These are phyloP conservation scores for Salvia rosmarinus DNA, from an alignment of 257 asterid genomes.

Conservation along the genomic window DNA sequence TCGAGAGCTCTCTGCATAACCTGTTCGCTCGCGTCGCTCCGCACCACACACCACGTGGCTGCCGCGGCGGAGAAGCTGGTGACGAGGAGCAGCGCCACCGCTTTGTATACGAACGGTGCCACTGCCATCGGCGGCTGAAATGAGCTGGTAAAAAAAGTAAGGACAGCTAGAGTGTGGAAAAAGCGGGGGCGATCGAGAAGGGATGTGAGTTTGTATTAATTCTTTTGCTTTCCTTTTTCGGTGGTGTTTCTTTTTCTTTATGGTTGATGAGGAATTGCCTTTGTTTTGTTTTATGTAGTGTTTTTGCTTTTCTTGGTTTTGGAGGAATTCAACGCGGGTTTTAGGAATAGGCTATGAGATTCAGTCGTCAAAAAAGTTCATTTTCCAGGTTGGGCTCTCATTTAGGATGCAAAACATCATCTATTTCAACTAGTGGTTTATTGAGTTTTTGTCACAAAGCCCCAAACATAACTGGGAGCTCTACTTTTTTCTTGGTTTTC, in stretches of 20 bases:
- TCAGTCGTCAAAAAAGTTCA: neutral
- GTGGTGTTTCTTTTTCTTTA: constrained; percentile 11
- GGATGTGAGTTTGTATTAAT: neutral
- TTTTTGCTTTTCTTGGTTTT: constrained; percentile 18
- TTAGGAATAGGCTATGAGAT: neutral
- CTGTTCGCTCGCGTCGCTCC: constrained; percentile 70
- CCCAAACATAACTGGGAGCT: no score
- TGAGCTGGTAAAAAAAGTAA: constrained; percentile 8
- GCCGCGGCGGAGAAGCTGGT: constrained; percentile 20
- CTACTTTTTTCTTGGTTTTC: no score
- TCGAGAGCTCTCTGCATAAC: constrained; percentile 62
- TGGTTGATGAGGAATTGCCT: neutral
- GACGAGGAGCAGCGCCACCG: constrained; percentile 29
- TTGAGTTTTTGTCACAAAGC: no score
- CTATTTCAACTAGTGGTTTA: neutral
- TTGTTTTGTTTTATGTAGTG: neutral
- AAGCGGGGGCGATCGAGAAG: neutral
- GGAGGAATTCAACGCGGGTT: neutral
- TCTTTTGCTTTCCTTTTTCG: constrained; percentile 12
- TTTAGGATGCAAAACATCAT: neutral
- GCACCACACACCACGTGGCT: constrained; percentile 78
- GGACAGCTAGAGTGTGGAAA: no score
- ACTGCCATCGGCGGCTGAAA: constrained; percentile 24
- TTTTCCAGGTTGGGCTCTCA: neutral
- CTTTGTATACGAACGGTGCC: constrained; percentile 23